A percentile compares a stretch with the other conserved stretches of the same genome.
Conservation (phyloP, 2,329 filamentous ascomycete species). For the Pseudogymnoascus sp. region DNA sequence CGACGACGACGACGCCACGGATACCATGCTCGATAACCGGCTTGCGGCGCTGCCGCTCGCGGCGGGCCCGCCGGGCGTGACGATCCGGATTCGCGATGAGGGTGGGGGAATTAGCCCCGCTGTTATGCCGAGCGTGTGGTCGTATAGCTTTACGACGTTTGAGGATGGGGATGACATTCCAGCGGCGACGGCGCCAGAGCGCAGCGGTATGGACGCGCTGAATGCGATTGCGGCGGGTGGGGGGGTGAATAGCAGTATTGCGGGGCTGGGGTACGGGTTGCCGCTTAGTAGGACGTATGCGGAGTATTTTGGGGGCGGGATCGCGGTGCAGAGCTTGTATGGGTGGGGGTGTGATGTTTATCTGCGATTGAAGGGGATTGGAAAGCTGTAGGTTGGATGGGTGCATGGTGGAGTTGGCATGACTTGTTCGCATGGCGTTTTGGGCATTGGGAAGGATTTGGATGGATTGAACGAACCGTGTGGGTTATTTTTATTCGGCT, state of each 20-base stretch:
- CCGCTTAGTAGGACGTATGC: constrained; percentile 89
- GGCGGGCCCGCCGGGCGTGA: constrained; percentile 72
- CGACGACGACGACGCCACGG: neutral
- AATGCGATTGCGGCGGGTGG: constrained; percentile 63
- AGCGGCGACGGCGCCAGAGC: constrained; percentile 36
- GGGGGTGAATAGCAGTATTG: constrained; percentile 73
- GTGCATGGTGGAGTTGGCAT: neutral
- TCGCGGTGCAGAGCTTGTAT: constrained; percentile 89
- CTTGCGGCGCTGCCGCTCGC: constrained; percentile 47
- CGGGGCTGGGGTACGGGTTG: constrained; percentile 85
- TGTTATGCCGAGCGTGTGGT: constrained; percentile 82
- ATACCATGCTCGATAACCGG: constrained; percentile 10
- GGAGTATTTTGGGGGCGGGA: constrained; percentile 95
- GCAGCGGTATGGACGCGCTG: constrained; percentile 56
- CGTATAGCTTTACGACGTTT: constrained; percentile 96
- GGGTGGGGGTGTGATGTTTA: constrained; percentile 74
- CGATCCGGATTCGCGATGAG: constrained; percentile 90
- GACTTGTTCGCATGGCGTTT: neutral
- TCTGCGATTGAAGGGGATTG: constrained; percentile 54
- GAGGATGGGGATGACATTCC: constrained; percentile 45
- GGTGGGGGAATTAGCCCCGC: constrained; percentile 86
- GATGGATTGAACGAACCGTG: neutral
- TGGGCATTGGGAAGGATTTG: neutral
- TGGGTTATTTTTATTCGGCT: neutral
- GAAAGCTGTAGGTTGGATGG: constrained; percentile 24